Conservation (phyloP, 2,329 filamentous ascomycete genomes). For the Aspergillus melleus region DNA sequence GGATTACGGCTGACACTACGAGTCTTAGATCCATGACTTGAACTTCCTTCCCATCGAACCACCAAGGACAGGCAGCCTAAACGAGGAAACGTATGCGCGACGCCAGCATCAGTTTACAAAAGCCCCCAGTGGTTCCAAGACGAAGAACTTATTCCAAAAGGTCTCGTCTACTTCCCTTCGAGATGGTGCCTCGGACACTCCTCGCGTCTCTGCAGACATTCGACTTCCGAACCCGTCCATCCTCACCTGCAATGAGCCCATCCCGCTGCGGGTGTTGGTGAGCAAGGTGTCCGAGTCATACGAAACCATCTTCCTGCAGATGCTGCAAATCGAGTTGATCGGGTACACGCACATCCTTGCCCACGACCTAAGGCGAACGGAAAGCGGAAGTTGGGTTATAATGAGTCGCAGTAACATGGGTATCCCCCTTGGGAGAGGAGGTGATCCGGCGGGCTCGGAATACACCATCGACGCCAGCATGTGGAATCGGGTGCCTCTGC, state of each 20-base stretch:
- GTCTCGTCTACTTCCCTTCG: conserved; percentile 25
- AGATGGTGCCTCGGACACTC: conserved; percentile 38
- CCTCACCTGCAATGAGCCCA: conserved; percentile 81
- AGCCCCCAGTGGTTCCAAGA: conserved; percentile 45
- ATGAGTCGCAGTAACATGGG: conserved; percentile 69
- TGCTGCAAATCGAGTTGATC: conserved; percentile 78
- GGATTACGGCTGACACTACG: not conserved
- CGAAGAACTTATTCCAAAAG: conserved; percentile 61
- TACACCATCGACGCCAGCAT: conserved; percentile 66
- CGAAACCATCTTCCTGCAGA: conserved; percentile 72
- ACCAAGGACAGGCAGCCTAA: conserved; percentile 65
- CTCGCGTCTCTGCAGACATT: conserved; percentile 74
- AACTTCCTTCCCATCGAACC: conserved; percentile 93
- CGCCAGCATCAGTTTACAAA: conserved; percentile 63
- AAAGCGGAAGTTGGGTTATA: conserved; percentile 74
- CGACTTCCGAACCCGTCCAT: conserved; percentile 84
- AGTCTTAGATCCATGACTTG: conserved; percentile 56
- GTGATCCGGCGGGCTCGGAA: conserved; percentile 64
- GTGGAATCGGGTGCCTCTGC: conserved; percentile 72
- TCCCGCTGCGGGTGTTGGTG: conserved; percentile 77
- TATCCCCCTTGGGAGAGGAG: conserved; percentile 64
- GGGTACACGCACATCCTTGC: conserved; percentile 78
- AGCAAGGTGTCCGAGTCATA: conserved; percentile 70
- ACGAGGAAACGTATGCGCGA: conserved; percentile 81
- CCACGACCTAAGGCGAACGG: conserved; percentile 69